phyloP scores from a whole-genome alignment of 352 stramenopile genomes.

The Phytopythium delawarense region DNA sequence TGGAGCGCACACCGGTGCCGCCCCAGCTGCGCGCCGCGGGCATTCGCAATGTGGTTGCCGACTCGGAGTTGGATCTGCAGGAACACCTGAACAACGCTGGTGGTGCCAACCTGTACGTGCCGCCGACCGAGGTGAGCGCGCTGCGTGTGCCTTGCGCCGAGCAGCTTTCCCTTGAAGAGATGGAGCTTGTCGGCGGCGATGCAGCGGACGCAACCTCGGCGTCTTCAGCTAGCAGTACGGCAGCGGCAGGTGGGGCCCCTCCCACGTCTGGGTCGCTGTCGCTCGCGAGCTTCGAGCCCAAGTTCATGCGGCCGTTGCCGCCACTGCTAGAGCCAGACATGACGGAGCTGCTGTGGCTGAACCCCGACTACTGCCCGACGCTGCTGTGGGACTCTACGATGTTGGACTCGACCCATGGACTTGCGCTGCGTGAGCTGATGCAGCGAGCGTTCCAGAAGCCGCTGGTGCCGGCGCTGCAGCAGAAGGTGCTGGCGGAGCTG shows the following conservation, averaged over 20 bases:
- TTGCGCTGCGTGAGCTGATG: slow-evolving; percentile 89
- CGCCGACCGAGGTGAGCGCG: slow-evolving; percentile 66
- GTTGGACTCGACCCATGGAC: slow-evolving; percentile 81
- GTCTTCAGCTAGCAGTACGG: slow-evolving; percentile 12
- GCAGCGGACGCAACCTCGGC: slow-evolving; percentile 19
- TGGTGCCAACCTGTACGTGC: slow-evolving; percentile 57
- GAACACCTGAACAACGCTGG: slow-evolving; percentile 70
- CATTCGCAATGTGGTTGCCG: slow-evolving; percentile 76
- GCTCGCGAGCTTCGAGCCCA: slow-evolving; percentile 84
- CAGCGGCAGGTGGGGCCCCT: slow-evolving; percentile 18
- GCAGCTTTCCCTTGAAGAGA: slow-evolving; percentile 69
- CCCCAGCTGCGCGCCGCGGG: slow-evolving; percentile 73
- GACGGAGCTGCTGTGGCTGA: slow-evolving; percentile 91
- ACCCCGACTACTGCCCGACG: slow-evolving; percentile 88
- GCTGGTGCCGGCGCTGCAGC: slow-evolving; percentile 84
- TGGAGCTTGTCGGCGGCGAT: slow-evolving; percentile 45
- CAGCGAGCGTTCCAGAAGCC: slow-evolving; percentile 87
- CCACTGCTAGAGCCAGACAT: slow-evolving; percentile 84
- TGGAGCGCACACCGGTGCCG: slow-evolving; percentile 67
- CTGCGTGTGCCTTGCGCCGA: slow-evolving; percentile 68
- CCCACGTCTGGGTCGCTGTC: slow-evolving; percentile 48
- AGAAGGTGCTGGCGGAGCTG: slow-evolving; percentile 87
- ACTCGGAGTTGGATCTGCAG: slow-evolving; percentile 79
- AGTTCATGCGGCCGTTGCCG: slow-evolving; percentile 83
- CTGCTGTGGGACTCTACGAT: slow-evolving; percentile 90